Evolutionary conservation across 1,139 yeast species (phyloP).

Genomic region (Meyerozyma guilliermondii): DNA sequence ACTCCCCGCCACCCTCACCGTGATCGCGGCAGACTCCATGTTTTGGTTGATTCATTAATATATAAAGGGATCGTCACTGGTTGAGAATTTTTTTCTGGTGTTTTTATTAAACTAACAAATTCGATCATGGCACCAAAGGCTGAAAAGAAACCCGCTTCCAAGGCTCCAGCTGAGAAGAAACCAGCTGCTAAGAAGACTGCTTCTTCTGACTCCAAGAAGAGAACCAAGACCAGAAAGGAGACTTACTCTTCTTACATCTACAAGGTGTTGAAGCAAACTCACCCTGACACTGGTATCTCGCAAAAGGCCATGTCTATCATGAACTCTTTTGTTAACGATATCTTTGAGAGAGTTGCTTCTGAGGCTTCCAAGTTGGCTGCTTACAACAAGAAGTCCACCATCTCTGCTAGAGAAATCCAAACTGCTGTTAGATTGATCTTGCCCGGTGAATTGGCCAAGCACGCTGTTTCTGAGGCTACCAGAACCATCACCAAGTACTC

Average conservation of each 20-base stretch:
- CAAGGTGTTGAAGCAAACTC: slow-evolving; percentile 98
- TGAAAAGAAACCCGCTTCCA: slow-evolving; percentile 98
- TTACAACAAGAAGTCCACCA: slow-evolving; percentile 98
- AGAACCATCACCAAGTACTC: slow-evolving; percentile 99
- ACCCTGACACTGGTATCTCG: slow-evolving; percentile 99
- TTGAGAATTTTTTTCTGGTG: slow-evolving; percentile 8
- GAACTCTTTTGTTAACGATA: slow-evolving; percentile 98
- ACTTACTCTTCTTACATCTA: slow-evolving; percentile 97
- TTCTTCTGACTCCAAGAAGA: slow-evolving; percentile 81
- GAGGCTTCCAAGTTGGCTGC: slow-evolving; percentile 99
- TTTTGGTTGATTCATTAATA: neutral
- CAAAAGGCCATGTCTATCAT: slow-evolving; percentile 98
- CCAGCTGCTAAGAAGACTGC: slow-evolving; percentile 95
- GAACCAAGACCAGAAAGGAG: slow-evolving; percentile 97
- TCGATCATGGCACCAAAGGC: slow-evolving; percentile 89
- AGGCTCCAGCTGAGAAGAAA: slow-evolving; percentile 98
- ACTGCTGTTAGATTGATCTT: slow-evolving; percentile 98
- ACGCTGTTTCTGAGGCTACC: slow-evolving; percentile 98
- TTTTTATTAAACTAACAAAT: slow-evolving; percentile 10
- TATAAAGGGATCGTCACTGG: slow-evolving; percentile 1
- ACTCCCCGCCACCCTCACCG: slow-evolving; percentile 2
- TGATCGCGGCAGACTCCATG: neutral
- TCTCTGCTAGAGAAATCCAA: slow-evolving; percentile 98
- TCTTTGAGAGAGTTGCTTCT: slow-evolving; percentile 91
- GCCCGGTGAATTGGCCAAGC: slow-evolving; percentile 99